Evolutionary conservation across 805 yeast species (phyloP).

Genomic region (Saturnispora zaruensis): DNA sequence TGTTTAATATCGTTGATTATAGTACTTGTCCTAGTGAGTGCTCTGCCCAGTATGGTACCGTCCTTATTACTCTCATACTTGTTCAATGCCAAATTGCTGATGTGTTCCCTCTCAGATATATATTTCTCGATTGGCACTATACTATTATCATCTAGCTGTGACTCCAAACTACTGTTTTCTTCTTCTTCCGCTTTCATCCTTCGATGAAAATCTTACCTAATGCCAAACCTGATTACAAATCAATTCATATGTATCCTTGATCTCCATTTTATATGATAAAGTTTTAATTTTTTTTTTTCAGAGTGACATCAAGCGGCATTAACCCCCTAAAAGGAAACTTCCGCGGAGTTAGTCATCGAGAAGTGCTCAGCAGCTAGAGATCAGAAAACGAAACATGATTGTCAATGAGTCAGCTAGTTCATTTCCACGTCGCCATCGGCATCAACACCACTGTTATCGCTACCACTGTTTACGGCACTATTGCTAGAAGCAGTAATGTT

Average conservation of each 20-base stretch:
- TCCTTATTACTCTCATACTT: background rate
- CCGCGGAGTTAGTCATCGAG: background rate
- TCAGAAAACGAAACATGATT: background rate
- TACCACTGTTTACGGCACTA: background rate
- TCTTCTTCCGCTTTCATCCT: background rate
- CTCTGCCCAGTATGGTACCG: background rate
- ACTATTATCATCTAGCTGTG: background rate
- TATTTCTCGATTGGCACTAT: background rate
- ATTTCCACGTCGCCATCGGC: slow-evolving; percentile 17
- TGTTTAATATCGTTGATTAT: slow-evolving; percentile 24
- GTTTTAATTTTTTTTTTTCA: background rate
- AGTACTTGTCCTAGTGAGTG: slow-evolving; percentile 20
- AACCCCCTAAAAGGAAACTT: background rate
- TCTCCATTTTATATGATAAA: background rate
- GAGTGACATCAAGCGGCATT: background rate
- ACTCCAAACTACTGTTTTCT: background rate
- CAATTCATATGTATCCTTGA: background rate
- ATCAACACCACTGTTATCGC: slow-evolving; percentile 49
- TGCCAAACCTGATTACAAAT: background rate
- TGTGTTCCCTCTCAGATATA: background rate
- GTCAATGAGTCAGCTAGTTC: background rate
- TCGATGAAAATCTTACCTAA: no score
- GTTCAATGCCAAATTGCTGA: background rate
- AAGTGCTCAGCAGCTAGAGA: background rate
- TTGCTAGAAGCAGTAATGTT: background rate